Base-by-base conservation (phyloP, 1,284 basidiomycete species). In the Trichosporon faecale region DNA sequence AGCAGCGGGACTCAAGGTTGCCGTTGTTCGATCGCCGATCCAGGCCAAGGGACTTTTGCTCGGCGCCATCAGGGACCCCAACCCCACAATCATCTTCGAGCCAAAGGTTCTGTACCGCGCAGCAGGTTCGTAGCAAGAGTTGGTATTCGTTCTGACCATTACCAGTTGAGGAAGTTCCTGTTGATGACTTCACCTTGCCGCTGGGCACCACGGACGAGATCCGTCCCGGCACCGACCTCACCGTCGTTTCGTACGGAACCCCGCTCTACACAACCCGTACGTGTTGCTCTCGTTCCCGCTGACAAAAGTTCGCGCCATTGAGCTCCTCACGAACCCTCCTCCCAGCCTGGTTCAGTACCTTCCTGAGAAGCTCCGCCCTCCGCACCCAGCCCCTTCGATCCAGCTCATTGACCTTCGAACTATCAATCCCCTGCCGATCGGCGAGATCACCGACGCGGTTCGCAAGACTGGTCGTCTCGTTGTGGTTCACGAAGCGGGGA, bases 31-130 rank as follows among this genome's bases (percentile, higher is more conserved):
- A 18, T 94, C 92, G 2, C 95, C 95, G 0, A 90, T 95, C 46
- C 95, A 98, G 85, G 95, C 94, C 23, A 98, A 98, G 83, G 95
- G 95, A 0, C 85, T 98, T 1, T 85, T 98, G 7, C 86, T 96
- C 5, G 88, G 89, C 3, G 89, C 93, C 0, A 93, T 98, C 69
- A 88, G 93, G 60, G 94, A 97, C 78, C 92, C 93, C 0, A 95
- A 96, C 77, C 95, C 95, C 0, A 91, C 94, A 6, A 88, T 98
- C 65, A 94, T 98, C 82, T 91, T 98, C 87, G 95, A 98, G 83
- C 95, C 95, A 11, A 98, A 98, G 77, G 81, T 83, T 16, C 64
- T 83, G 68, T 78, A 66, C 76, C 25, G 40, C 5, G 37, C 55
- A 23, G 46, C 57, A 61, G 57, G 57, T 61, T 8, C 0, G 57